Base-by-base conservation (phyloP, 2,329 filamentous ascomycete species). In the Trichoderma koningii region DNA sequence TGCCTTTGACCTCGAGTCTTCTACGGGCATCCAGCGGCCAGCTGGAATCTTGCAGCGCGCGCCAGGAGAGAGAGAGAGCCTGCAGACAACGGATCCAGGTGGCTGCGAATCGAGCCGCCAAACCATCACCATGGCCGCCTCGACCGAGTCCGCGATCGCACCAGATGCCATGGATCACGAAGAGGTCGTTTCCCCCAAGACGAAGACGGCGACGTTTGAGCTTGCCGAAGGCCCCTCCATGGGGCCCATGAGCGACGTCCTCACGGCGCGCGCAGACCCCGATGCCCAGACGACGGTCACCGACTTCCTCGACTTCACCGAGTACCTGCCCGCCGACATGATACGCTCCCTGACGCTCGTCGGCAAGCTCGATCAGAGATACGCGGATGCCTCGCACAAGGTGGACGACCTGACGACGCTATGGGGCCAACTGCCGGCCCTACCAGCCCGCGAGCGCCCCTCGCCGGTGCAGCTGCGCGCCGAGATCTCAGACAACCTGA, bases 281-380 rank as follows among this genome's bases (percentile, higher is more conserved):
- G 87, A 90, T 77, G 86, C 86, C 28, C 86, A 89, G 70, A 86
- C 87, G 7, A 89, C 87, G n/a, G 83, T 89, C 19, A 88, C 85
- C 66, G 87, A 89, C 74, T 89, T 89, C 72, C 83, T 89, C 73
- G 87, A 89, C 73, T 87, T 87, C 69, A 89, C 86, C 70, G 88
- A 90, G 74, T 88, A 89, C 75, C 82, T 90, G 1, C 87, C 87
- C 12, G 85, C 87, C 57, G 88, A 90, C 72, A 83, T 90, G 71
- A 80, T 83, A 67, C 85, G 88, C 65, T 89, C 87, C 26, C 78
- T 90, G 51, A 88, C 85, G 4, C 79, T 89, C 44, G 87, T 90
- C 67, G 83, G 85, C 61, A 83, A 88, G 68, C 85, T 90, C 61
- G 87, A 89, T 73, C 74, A 83, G 68, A 80, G 76, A 17, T 87